These are phyloP conservation scores for Chlamydomonas sp. DNA, from an alignment of 139 green algal species.

Conservation along the genomic window DNA sequence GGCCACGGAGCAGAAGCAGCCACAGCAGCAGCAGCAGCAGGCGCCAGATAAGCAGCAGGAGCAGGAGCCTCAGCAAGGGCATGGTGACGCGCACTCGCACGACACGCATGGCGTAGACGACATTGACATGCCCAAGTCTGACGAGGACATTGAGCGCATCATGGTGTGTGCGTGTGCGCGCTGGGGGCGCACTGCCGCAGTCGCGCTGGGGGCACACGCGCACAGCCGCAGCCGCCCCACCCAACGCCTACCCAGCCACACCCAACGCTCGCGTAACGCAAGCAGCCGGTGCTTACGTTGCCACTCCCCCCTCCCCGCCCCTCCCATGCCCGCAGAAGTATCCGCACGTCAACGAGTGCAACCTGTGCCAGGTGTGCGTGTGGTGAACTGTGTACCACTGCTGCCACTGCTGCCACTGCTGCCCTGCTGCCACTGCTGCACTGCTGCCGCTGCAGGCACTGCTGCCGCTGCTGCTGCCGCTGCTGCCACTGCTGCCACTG, in stretches of 20 bases:
- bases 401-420: too few species aligned
- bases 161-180: slow-evolving; percentile 18
- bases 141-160: slow-evolving; percentile 28
- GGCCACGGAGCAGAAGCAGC: too few species aligned
- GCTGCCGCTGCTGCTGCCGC: neutral
- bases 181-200: too few species aligned
- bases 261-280: neutral
- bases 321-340: slow-evolving; percentile 15
- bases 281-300: neutral
- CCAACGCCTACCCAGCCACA: neutral
- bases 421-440: too few species aligned
- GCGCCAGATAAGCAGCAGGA: too few species aligned
- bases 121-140: slow-evolving; percentile 17
- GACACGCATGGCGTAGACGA: slow-evolving; percentile 3
- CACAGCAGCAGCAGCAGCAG: too few species aligned
- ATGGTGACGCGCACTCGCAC: neutral
- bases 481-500: neutral
- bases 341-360: slow-evolving; percentile 30
- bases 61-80: too few species aligned
- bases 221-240: neutral
- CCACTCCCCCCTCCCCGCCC: neutral
- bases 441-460: too few species aligned
- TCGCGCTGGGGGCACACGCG: too few species aligned
- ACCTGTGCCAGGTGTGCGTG: slow-evolving; percentile 26
- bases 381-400: slow-evolving; percentile 9